Evolutionary conservation across 345 rosid genomes (phyloP).

Genomic region (Eutrema japonicum): DNA sequence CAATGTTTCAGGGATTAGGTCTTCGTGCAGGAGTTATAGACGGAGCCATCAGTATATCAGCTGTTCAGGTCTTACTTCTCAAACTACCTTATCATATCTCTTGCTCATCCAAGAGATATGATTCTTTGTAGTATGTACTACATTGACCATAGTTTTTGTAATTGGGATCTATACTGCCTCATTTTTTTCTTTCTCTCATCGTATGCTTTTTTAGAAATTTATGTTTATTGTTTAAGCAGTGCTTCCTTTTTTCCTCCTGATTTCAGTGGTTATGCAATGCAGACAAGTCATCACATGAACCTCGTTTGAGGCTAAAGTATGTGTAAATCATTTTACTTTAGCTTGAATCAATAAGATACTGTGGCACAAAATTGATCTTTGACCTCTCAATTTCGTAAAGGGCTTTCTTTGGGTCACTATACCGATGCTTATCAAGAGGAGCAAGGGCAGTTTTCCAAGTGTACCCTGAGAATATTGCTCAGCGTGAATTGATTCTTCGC

Average conservation of each 20-base stretch:
- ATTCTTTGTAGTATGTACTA: background rate
- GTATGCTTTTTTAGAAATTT: background rate
- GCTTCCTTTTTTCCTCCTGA: background rate
- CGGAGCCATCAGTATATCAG: conserved; percentile 96
- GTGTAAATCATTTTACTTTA: conserved; percentile 31
- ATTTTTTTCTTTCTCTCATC: background rate
- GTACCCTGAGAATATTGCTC: conserved; percentile 83
- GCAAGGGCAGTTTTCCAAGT: conserved; percentile 92
- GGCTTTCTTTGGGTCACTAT: conserved; percentile 90
- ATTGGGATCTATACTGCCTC: background rate
- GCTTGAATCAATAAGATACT: background rate
- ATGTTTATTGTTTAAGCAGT: background rate
- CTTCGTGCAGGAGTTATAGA: conserved; percentile 85
- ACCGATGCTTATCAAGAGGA: conserved; percentile 82
- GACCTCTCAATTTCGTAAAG: conserved; percentile 38
- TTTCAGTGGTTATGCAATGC: conserved; percentile 96
- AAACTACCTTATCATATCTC: background rate
- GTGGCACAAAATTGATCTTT: conserved; percentile 19
- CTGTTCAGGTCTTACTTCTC: conserved; percentile 69
- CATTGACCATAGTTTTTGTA: background rate
- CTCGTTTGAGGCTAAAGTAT: conserved; percentile 82
- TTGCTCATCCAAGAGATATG: conserved; percentile 8
- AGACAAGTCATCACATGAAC: conserved; percentile 95
- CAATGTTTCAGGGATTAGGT: conserved; percentile 72
- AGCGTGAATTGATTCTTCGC: conserved; percentile 78